These are phyloP conservation scores for Haemoproteus tartakovskyi DNA, from an alignment of 169 alveolate species.

Conservation along the genomic window DNA sequence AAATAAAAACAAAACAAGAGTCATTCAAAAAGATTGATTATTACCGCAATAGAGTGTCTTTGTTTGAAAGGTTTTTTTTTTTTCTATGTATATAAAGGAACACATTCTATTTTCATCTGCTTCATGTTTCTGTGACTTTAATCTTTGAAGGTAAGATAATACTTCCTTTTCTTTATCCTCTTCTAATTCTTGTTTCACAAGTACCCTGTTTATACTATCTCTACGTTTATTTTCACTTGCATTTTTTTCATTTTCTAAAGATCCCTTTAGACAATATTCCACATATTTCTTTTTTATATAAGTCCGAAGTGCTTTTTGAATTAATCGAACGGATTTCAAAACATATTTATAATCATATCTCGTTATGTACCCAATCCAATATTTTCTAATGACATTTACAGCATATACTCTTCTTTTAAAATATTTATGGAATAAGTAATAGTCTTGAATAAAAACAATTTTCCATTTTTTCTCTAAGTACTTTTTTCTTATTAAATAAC, in stretches of 20 bases:
- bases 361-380: slow-evolving; percentile 43
- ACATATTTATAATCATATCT: slow-evolving; percentile 41
- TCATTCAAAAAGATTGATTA: too few species aligned
- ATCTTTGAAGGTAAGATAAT: too few species aligned
- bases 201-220: neutral
- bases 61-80: neutral
- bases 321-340: slow-evolving; percentile 4
- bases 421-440: slow-evolving; percentile 36
- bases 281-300: slow-evolving; percentile 48
- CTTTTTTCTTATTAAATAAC: slow-evolving; percentile 18
- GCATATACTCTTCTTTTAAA: slow-evolving; percentile 37
- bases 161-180: neutral
- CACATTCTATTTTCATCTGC: slow-evolving; percentile 51
- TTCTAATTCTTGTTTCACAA: slow-evolving; percentile 5
- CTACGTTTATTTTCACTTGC: slow-evolving; percentile 5
- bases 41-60: slow-evolving; percentile 46
- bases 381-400: slow-evolving; percentile 29
- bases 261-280: slow-evolving; percentile 14
- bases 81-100: slow-evolving; percentile 35
- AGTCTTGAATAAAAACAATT: slow-evolving; percentile 35
- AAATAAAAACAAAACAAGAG: too few species aligned
- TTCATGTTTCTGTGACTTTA: too few species aligned
- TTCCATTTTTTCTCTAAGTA: slow-evolving; percentile 13
- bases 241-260: too few species aligned
- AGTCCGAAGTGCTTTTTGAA: slow-evolving; percentile 40